phyloP scores from a whole-genome alignment of 305 asterid genomes.

The Ruellia speciosa region DNA sequence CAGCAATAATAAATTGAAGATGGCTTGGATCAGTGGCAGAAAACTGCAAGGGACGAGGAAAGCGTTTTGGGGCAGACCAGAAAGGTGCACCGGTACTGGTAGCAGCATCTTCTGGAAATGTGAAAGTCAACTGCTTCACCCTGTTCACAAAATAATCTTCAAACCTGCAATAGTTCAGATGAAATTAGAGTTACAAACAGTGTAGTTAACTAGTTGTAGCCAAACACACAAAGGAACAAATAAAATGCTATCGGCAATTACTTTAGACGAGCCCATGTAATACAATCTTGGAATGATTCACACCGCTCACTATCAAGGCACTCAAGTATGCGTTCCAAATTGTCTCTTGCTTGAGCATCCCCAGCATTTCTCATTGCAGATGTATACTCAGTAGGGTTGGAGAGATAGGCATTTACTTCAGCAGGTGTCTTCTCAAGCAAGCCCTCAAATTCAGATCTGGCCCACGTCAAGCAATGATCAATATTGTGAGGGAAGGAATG shows the following conservation, averaged over 20 bases:
- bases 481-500: slow-evolving; percentile 95
- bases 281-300: slow-evolving; percentile 74
- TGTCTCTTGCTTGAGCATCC: slow-evolving; percentile 95
- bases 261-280: slow-evolving; percentile 83
- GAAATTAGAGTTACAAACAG: slow-evolving; percentile 15
- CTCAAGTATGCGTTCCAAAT: slow-evolving; percentile 73
- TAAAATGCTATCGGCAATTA: slow-evolving; percentile 24
- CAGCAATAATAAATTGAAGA: slow-evolving; percentile 79
- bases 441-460: slow-evolving; percentile 91
- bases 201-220: not conserved
- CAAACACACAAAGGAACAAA: not conserved
- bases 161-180: slow-evolving; percentile 42
- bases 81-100: slow-evolving; percentile 86
- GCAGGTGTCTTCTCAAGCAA: slow-evolving; percentile 89
- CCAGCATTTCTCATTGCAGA: slow-evolving; percentile 73
- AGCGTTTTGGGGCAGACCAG: slow-evolving; percentile 96
- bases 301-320: slow-evolving; percentile 76
- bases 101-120: slow-evolving; percentile 89
- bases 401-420: slow-evolving; percentile 78
- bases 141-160: slow-evolving; percentile 79
- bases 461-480: slow-evolving; percentile 97
- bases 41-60: slow-evolving; percentile 71
- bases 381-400: slow-evolving; percentile 62
- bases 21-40: slow-evolving; percentile 64
- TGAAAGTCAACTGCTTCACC: slow-evolving; percentile 75